Percentiles rank a stretch among this genome's conserved stretches.
Evolutionary conservation across 2,329 filamentous ascomycete species (phyloP).

Genomic region (Neofusicoccum umdonicola): DNA sequence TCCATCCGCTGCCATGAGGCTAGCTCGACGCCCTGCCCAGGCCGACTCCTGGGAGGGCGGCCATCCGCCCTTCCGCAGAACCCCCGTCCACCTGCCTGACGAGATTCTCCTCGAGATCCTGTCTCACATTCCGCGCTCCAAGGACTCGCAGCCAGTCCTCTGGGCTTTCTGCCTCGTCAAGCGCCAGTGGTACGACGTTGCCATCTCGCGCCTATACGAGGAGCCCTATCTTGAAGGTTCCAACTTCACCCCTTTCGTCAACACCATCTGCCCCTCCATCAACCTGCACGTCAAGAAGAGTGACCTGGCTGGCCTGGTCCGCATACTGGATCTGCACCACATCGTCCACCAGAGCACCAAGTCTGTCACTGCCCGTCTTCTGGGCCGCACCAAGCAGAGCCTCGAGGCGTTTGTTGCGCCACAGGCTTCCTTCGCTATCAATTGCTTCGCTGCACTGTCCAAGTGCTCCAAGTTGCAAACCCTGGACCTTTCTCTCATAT

Average conservation of each 20-base stretch:
- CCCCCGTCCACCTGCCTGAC: conserved; percentile 47
- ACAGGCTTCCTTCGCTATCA: conserved; percentile 56
- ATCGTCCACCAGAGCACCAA: conserved; percentile 61
- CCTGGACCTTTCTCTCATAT: conserved; percentile 55
- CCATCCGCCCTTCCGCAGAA: not conserved
- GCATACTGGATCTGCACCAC: conserved; percentile 50
- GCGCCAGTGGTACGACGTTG: conserved; percentile 57
- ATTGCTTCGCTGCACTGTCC: conserved; percentile 55
- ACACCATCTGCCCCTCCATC: conserved; percentile 54
- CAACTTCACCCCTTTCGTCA: conserved; percentile 55
- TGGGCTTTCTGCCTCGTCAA: conserved; percentile 49
- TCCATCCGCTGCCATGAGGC: not conserved
- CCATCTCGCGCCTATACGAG: conserved; percentile 52
- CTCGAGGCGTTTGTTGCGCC: conserved; percentile 58
- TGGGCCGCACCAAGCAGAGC: conserved; percentile 53
- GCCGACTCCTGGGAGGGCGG: not conserved
- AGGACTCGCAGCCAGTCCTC: conserved; percentile 47
- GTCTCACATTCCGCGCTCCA: conserved; percentile 38
- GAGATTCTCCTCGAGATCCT: conserved; percentile 55
- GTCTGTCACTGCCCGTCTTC: conserved; percentile 55
- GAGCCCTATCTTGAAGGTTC: conserved; percentile 51
- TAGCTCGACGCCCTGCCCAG: not conserved
- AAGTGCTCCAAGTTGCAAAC: conserved; percentile 52
- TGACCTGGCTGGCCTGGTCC: conserved; percentile 51
- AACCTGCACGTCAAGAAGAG: conserved; percentile 49